Evolutionary conservation across 345 rosid genomes (phyloP).

Genomic region (Hibiscus mutabilis): DNA sequence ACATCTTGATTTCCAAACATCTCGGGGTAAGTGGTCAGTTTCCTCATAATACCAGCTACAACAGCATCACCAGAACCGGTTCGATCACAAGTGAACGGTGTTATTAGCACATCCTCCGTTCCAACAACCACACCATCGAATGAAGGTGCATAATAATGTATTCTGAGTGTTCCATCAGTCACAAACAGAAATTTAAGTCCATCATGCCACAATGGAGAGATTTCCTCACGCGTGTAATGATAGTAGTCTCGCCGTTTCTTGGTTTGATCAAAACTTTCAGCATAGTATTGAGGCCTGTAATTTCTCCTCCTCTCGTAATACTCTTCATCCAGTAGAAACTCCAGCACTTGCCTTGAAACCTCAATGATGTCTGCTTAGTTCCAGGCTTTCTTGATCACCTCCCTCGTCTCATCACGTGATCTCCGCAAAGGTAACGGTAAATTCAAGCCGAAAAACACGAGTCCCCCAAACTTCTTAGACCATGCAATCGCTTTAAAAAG

Average conservation of each 20-base stretch:
- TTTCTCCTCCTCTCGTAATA: slow-evolving; percentile 52
- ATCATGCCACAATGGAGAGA: slow-evolving; percentile 80
- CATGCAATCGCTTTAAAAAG: slow-evolving; percentile 56
- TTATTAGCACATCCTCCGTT: slow-evolving; percentile 79
- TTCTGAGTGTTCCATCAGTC: slow-evolving; percentile 79
- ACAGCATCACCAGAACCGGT: slow-evolving; percentile 97
- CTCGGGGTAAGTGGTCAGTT: slow-evolving; percentile 64
- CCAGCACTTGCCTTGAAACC: slow-evolving; percentile 77
- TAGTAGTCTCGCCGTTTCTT: slow-evolving; percentile 60
- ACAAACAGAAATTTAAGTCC: slow-evolving; percentile 67
- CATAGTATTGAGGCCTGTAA: slow-evolving; percentile 70
- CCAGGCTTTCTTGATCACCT: slow-evolving; percentile 66
- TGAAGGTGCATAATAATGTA: slow-evolving; percentile 65
- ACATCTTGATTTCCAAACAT: slow-evolving; percentile 70
- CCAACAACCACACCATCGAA: slow-evolving; percentile 83
- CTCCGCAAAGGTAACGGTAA: slow-evolving; percentile 75
- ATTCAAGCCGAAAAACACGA: slow-evolving; percentile 67
- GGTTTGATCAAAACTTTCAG: slow-evolving; percentile 58
- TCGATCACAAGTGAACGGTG: slow-evolving; percentile 87
- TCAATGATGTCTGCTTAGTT: slow-evolving; percentile 62
- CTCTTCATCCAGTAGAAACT: slow-evolving; percentile 80
- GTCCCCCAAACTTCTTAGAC: slow-evolving; percentile 80
- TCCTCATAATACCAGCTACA: slow-evolving; percentile 83
- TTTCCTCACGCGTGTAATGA: slow-evolving; percentile 73
- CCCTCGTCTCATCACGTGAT: slow-evolving; percentile 63